Evolutionary conservation across 148 eudicot genomes (phyloP).

Genomic region (Fagopyrum homotropicum): DNA sequence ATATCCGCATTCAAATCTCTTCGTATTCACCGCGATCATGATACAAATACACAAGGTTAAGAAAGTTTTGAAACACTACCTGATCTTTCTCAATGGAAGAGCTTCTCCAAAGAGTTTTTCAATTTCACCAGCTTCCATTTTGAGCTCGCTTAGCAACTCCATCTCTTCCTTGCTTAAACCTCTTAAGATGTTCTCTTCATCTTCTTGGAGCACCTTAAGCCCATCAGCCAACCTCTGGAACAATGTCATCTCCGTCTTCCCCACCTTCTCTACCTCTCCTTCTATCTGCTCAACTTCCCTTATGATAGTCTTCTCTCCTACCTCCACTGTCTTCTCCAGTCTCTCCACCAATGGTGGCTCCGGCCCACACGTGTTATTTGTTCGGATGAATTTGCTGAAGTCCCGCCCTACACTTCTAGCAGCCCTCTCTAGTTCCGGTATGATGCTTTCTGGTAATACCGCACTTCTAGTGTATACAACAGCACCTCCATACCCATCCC

Average conservation of each 20-base stretch:
- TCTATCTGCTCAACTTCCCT: slow-evolving; percentile 79
- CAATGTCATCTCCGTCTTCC: slow-evolving; percentile 55
- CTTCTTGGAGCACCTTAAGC: slow-evolving; percentile 62
- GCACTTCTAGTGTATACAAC: slow-evolving; percentile 82
- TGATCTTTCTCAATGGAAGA: slow-evolving; percentile 71
- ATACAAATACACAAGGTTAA: background rate
- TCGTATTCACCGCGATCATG: background rate
- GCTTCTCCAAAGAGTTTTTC: slow-evolving; percentile 80
- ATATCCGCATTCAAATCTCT: background rate
- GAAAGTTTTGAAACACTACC: slow-evolving; percentile 24
- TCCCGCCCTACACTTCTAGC: slow-evolving; percentile 75
- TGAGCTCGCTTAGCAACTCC: slow-evolving; percentile 62
- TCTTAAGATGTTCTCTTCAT: slow-evolving; percentile 59
- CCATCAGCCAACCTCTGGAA: slow-evolving; percentile 60
- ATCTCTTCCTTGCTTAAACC: slow-evolving; percentile 80
- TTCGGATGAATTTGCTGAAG: slow-evolving; percentile 59
- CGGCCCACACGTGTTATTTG: slow-evolving; percentile 86
- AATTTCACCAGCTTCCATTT: slow-evolving; percentile 86
- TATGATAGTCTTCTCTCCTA: slow-evolving; percentile 64
- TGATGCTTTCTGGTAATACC: slow-evolving; percentile 63
- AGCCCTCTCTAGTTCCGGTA: slow-evolving; percentile 69
- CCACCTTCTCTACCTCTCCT: slow-evolving; percentile 68
- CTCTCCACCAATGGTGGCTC: slow-evolving; percentile 94
- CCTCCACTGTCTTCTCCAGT: slow-evolving; percentile 84
- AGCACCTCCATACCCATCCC: slow-evolving; percentile 99